Evolutionary conservation across 78 protist genomes (phyloP).

Genomic region (Planoprotostelium fungivorum): DNA sequence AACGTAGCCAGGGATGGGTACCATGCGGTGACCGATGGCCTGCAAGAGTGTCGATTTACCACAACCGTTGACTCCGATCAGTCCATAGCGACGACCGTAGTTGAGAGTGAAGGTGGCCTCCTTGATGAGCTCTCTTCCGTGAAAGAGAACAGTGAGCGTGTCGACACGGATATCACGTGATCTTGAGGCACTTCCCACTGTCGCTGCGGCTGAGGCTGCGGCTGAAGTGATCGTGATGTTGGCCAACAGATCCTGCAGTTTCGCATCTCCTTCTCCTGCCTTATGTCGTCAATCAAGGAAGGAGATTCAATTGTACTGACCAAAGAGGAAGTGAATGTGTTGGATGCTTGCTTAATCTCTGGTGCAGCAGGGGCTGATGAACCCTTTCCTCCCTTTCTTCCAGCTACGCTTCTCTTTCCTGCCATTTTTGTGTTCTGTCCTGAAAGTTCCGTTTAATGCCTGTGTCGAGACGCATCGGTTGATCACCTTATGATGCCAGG

Average conservation of each 20-base stretch:
- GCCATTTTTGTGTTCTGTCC: too few relatives aligned
- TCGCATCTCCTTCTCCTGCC: neutral
- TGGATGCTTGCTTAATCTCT: neutral
- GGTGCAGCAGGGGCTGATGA: neutral
- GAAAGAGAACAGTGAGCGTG: neutral
- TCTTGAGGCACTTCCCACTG: neutral
- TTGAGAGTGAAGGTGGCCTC: conserved; percentile 8
- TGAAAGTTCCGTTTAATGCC: too few relatives aligned
- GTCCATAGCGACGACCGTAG: conserved; percentile 81
- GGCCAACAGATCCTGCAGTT: neutral
- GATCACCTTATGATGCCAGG: too few relatives aligned
- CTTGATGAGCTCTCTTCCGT: neutral
- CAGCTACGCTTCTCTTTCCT: neutral
- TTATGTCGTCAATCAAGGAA: neutral
- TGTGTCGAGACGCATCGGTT: too few relatives aligned
- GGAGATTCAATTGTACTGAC: neutral
- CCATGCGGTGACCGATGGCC: conserved; percentile 63
- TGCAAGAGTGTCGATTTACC: conserved; percentile 84
- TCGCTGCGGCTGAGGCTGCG: neutral
- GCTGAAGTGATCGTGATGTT: neutral
- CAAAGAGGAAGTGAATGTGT: neutral
- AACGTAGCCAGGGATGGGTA: conserved; percentile 73
- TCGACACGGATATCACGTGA: conserved; percentile 17
- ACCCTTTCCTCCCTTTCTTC: neutral
- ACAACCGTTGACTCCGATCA: conserved; percentile 87